Evolutionary conservation across 1,139 yeast genomes (phyloP), one percentile per base, ranked within the genome.

Genomic region (Suhomyces terraborum): DNA sequence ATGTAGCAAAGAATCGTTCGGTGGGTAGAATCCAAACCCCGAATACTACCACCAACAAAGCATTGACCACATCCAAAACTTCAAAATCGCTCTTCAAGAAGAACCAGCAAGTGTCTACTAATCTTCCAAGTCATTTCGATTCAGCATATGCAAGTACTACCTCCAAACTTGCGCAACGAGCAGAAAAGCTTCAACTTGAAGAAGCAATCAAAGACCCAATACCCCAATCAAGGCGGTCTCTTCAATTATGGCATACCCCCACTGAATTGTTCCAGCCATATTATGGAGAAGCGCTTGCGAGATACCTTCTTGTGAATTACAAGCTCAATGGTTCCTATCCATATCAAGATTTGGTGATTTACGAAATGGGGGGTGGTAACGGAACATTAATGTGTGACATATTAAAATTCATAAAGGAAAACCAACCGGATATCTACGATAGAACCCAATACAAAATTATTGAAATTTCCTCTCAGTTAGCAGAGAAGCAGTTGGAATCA

Each of bases 341-440:
- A 0, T 78, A 79, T 50, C 66, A 76, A 26, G 88, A 83, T 51
- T 67, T 88, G 36, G 70, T 81, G 6, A 84, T 88, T 10, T 88
- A 87, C 61, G 96, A 88, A 63, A 80, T 87, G 75, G 96, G 96
- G 43, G 95, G 93, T 26, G 96, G 96, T 50, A 88, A 88, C 55
- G 95, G 95, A 40, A 88, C 95, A 0, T 62, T 88, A 43, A 88
- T 88, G 96, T 63, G 78, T 45, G 84, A 88, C 55, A 77, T 88
- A n/a, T 64, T 88, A 50, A 82, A 82, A 53, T 88, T 74, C 56
- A 75, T 88, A 47, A 72, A 79, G 46, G 66, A 65, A 18, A 67
- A 74, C 14, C 84, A 84, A 47, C 93, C 95, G 0, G 89, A 84
- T 31, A 80, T 87, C 9, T 88, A 87, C 56, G 63, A 68, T 9